Base-by-base conservation (phyloP, 441 rosid genomes). In the Biscutella laevigata region DNA sequence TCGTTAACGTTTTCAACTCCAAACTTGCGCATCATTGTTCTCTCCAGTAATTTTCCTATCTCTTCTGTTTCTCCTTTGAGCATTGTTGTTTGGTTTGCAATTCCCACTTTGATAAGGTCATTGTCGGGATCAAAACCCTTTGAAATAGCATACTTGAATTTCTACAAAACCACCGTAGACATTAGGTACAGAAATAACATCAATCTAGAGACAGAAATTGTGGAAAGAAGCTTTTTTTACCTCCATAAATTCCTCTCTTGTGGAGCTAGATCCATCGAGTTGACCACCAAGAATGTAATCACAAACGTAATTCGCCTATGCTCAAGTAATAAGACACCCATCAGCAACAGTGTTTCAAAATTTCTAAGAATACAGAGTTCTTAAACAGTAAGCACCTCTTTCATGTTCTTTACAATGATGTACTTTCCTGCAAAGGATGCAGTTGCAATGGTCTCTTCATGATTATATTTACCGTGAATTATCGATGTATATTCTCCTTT, bases 61-160 rank as follows among this genome's bases (percentile, higher is more conserved):
- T 88, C 95, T 70, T 92, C 95, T 12, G 98, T 92, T 70, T 92
- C 95, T 54, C 95, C 88, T 81, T 92, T 92, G 45, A 88, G 94
- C 95, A 86, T 86, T 27, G 98, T 88, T 34, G 98, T 92, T 70
- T 92, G 96, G 65, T 92, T 92, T 58, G 96, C 96, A 66, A 88
- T 86, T 57, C 96, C 95, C 28, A 72, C 64, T 74, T 86, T 92
- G 53, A 69, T 51, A 54, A 92, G 83, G 67, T 92, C 94, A 3
- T 38, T 64, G 47, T 86, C 94, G 7, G 98, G 98, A 71, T 92
- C 95, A 63, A 92, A 88, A 22, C 98, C 96, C 57, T 77, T 49
- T 8, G 98, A 88, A 24, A 74, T 62, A 4, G 98, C 88, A 58
- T 57, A 35, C 52, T 81, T 86, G 59, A 92, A 92, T 86, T 86